Evolutionary conservation across 148 eudicot genomes (phyloP), one percentile per base, ranked within the genome.

Genomic region (Chenopodium suecicum): DNA sequence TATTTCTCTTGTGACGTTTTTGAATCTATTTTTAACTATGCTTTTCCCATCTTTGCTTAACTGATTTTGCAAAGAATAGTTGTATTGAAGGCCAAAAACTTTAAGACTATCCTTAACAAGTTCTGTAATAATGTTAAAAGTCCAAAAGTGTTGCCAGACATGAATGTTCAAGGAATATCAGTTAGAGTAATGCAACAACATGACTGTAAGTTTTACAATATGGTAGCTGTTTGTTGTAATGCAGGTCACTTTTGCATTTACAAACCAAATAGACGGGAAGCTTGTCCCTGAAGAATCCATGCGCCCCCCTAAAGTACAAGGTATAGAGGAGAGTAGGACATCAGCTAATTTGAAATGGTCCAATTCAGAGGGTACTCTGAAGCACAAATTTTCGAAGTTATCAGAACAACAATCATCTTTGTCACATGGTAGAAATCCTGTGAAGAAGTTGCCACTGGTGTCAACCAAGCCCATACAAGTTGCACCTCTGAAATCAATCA

Each of bases 221-320:
- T 22, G 10, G 69, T 8, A 64, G 14, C 66, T 50, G 47, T 62
- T 78, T 75, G 25, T 17, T 34, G 76, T 73, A 44, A 78, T 86
- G 84, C 93, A 96, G 99, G 98, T 97, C 64, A 72, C 93, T 79
- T 97, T 97, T 90, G 98, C 92, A 77, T 97, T 89, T 78, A 94
- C 97, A 17, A 94, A 94, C 78, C 99, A 97, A 89, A 91, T 97
- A 84, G 94, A 78, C 16, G 99, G 99, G 80, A 97, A 97, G 85
- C 97, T 97, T 50, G 89, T 92, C 65, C 99, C 99, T 62, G 81
- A 90, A 46, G 99, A 97, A 84, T 91, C 98, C 79, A 50, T 83
- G 75, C 31, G 80, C 73, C 88, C 79, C 71, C 85, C 90, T 34
- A 85, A 83, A 83, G 79, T 34, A 12, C 81, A 65, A 66, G 83